These are phyloP conservation scores for Raffaelea deltoideospora DNA, from an alignment of 2,329 filamentous ascomycete genomes.

Conservation along the genomic window DNA sequence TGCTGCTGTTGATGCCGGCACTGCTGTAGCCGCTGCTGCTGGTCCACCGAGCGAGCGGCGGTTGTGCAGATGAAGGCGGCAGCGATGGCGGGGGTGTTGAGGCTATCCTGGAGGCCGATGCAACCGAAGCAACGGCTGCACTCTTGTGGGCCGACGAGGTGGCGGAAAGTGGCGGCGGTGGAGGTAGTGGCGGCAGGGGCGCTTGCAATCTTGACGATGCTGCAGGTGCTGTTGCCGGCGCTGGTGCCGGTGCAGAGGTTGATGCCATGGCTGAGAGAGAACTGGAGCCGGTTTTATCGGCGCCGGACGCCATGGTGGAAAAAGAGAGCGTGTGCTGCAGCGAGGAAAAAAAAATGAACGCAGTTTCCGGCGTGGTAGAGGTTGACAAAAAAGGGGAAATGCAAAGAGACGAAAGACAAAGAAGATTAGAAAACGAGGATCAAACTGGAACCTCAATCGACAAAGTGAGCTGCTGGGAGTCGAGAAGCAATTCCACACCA, in stretches of 20 bases:
- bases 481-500: too few relatives aligned
- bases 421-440: too few relatives aligned
- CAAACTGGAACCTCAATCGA: too few relatives aligned
- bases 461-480: too few relatives aligned
- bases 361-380: too few relatives aligned
- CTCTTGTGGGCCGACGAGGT: not conserved
- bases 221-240: not conserved
- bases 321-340: not conserved
- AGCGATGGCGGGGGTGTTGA: constrained; percentile 5
- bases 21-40: not conserved
- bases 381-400: not conserved
- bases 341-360: too few relatives aligned
- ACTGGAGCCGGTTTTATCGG: not conserved
- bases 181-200: not conserved
- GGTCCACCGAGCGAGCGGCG: not conserved
- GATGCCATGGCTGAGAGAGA: not conserved
- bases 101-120: constrained; percentile 4
- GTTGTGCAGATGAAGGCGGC: constrained; percentile 3
- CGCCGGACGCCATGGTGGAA: not conserved
- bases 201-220: not conserved
- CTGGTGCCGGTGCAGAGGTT: not conserved
- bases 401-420: too few relatives aligned
- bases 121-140: not conserved
- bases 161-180: not conserved
- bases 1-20: not conserved